These are phyloP conservation scores for Rutstroemia sp. DNA, from an alignment of 2,329 filamentous ascomycete species.

Conservation along the genomic window DNA sequence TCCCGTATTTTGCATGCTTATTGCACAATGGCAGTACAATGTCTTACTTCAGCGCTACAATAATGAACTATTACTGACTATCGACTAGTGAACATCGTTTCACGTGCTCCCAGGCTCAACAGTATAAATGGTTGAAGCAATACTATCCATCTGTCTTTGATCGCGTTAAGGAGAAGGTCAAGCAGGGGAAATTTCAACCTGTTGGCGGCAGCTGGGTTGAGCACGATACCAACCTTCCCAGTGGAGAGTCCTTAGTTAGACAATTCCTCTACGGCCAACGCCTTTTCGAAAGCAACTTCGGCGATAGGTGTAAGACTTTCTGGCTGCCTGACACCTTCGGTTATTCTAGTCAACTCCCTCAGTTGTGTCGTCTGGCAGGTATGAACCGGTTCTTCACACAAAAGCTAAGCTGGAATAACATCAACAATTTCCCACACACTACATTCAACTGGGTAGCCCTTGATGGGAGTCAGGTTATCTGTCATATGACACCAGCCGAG, in stretches of 20 bases:
- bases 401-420: constrained; percentile 99
- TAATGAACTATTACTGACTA: too few species aligned
- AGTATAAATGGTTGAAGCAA: constrained; percentile 94
- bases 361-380: constrained; percentile 86
- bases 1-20: too few species aligned
- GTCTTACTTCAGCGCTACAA: too few species aligned
- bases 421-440: constrained; percentile 97
- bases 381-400: constrained; percentile 98
- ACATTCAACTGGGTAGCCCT: constrained; percentile 98
- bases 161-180: constrained; percentile 84
- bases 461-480: constrained; percentile 93
- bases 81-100: constrained; percentile 66
- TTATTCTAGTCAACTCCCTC: constrained; percentile 90
- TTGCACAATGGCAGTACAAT: too few species aligned
- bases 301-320: constrained; percentile 81
- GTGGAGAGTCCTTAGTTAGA: constrained; percentile 85
- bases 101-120: constrained; percentile 87
- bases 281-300: constrained; percentile 91
- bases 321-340: constrained; percentile 98
- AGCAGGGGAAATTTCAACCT: constrained; percentile 84
- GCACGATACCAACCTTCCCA: constrained; percentile 96
- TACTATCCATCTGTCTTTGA: constrained; percentile 85
- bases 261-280: constrained; percentile 95
- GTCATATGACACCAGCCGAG: constrained; percentile 93
- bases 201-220: constrained; percentile 99